Percentiles rank a stretch among this genome's conserved stretches.
phyloP scores from a whole-genome alignment of 2,329 filamentous ascomycete genomes.

The Sarocladium kiliense region DNA sequence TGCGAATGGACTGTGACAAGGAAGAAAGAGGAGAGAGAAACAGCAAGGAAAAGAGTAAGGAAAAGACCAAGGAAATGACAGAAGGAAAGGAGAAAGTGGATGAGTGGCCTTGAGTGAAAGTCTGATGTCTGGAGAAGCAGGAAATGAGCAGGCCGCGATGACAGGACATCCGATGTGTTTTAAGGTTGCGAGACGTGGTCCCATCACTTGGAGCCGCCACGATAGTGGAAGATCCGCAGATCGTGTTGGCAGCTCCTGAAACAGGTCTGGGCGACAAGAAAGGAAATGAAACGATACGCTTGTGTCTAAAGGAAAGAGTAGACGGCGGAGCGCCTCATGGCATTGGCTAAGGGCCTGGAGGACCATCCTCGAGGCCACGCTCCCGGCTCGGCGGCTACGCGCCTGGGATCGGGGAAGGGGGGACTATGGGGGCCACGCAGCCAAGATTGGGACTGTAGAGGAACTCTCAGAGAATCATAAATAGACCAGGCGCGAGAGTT shows the following conservation, averaged over 20 bases:
- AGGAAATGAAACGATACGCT: slow-evolving; percentile 45
- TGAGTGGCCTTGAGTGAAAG: slow-evolving; percentile 14
- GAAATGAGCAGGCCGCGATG: slow-evolving; percentile 13
- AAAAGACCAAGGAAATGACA: slow-evolving; percentile 21
- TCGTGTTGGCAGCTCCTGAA: slow-evolving; percentile 21
- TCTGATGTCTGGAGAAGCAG: slow-evolving; percentile 15
- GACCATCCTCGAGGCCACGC: slow-evolving; percentile 34
- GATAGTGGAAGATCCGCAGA: slow-evolving; percentile 18
- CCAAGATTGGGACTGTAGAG: neutral
- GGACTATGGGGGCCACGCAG: neutral
- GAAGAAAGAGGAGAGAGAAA: slow-evolving; percentile 6
- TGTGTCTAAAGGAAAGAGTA: slow-evolving; percentile 44
- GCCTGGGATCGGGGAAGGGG: neutral
- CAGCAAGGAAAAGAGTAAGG: slow-evolving; percentile 12
- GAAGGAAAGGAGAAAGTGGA: slow-evolving; percentile 19
- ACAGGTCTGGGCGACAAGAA: slow-evolving; percentile 18
- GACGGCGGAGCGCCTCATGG: slow-evolving; percentile 34
- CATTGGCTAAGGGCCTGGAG: slow-evolving; percentile 36
- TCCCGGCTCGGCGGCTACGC: slow-evolving; percentile 42
- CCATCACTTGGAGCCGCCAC: neutral
- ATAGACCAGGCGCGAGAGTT: neutral
- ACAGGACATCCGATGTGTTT: slow-evolving; percentile 15
- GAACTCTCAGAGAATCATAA: neutral
- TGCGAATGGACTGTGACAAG: neutral
- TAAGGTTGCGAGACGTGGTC: slow-evolving; percentile 14